Evolutionary conservation across 2,329 filamentous ascomycete species (phyloP).

Genomic region (Fusarium sp.): DNA sequence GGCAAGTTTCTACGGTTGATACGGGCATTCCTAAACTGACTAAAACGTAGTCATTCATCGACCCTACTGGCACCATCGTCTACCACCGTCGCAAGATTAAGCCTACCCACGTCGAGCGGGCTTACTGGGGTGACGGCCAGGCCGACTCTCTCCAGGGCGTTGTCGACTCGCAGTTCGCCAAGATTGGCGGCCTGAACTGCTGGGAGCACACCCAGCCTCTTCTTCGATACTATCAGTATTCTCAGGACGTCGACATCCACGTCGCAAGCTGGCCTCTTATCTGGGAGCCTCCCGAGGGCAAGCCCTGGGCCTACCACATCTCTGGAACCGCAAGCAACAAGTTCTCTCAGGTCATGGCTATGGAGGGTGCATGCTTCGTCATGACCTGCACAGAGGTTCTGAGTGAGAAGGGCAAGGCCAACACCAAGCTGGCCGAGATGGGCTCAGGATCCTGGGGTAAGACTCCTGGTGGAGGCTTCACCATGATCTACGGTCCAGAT

Average conservation of each 20-base stretch:
- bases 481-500: slow-evolving; percentile 49
- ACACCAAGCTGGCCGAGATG: slow-evolving; percentile 47
- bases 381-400: slow-evolving; percentile 64
- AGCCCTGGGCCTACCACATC: slow-evolving; percentile 47
- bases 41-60: slow-evolving; percentile 49
- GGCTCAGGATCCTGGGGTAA: slow-evolving; percentile 45
- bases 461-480: slow-evolving; percentile 31
- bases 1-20: neutral
- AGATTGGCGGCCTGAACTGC: slow-evolving; percentile 58
- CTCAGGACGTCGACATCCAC: slow-evolving; percentile 59
- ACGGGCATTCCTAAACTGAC: too few relatives aligned
- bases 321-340: slow-evolving; percentile 33
- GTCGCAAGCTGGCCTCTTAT: slow-evolving; percentile 59
- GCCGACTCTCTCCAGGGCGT: slow-evolving; percentile 55
- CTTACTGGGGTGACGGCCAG: slow-evolving; percentile 59
- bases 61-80: slow-evolving; percentile 52
- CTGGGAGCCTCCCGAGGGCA: slow-evolving; percentile 42
- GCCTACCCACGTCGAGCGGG: slow-evolving; percentile 63
- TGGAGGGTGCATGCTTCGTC: slow-evolving; percentile 67
- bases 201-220: slow-evolving; percentile 64
- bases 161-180: slow-evolving; percentile 50
- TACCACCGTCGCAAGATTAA: slow-evolving; percentile 62
- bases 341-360: slow-evolving; percentile 65
- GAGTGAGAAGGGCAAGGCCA: slow-evolving; percentile 38
- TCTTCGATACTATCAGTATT: slow-evolving; percentile 58